These are phyloP conservation scores for Sarcodon sp. DNA, from an alignment of 768 basidiomycete species.

Conservation along the genomic window DNA sequence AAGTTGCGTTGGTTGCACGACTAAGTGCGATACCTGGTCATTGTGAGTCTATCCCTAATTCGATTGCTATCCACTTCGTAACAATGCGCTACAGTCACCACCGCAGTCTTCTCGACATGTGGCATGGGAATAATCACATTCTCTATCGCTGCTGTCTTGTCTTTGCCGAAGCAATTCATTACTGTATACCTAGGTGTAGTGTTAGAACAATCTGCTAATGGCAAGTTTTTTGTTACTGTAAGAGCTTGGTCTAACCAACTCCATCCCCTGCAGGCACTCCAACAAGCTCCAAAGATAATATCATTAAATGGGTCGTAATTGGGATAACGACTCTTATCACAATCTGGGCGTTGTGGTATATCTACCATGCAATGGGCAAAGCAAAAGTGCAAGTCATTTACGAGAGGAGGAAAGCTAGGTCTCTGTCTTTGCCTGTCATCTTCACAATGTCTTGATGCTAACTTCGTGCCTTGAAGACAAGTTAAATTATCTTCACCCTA, in stretches of 20 bases:
- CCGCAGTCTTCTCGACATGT: conserved; percentile 79
- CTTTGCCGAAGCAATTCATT: conserved; percentile 84
- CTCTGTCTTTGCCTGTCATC: conserved; percentile 1
- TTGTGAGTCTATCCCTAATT: conserved; percentile 31
- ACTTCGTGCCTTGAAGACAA: too few relatives aligned
- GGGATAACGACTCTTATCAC: conserved; percentile 62
- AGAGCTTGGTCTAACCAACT: background rate
- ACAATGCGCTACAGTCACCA: conserved; percentile 45
- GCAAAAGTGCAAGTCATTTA: conserved; percentile 60
- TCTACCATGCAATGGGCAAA: conserved; percentile 55
- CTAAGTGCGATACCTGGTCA: conserved; percentile 81
- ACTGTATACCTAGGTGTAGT: conserved; percentile 86
- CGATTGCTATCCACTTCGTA: background rate
- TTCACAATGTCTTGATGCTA: too few relatives aligned
- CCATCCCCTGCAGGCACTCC: background rate
- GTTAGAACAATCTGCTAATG: conserved; percentile 36
- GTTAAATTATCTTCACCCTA: too few relatives aligned
- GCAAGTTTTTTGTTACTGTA: conserved; percentile 4
- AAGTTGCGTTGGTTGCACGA: conserved; percentile 64
- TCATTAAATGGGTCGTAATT: conserved; percentile 60
- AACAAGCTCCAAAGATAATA: conserved; percentile 34
- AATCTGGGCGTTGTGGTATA: conserved; percentile 72
- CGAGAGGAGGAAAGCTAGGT: conserved; percentile 61
- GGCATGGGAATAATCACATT: conserved; percentile 79
- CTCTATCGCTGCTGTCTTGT: conserved; percentile 65